Percentiles rank a stretch among this genome's conserved stretches.
phyloP scores from a whole-genome alignment of 306 rosid genomes.

The Quercus agrifolia region DNA sequence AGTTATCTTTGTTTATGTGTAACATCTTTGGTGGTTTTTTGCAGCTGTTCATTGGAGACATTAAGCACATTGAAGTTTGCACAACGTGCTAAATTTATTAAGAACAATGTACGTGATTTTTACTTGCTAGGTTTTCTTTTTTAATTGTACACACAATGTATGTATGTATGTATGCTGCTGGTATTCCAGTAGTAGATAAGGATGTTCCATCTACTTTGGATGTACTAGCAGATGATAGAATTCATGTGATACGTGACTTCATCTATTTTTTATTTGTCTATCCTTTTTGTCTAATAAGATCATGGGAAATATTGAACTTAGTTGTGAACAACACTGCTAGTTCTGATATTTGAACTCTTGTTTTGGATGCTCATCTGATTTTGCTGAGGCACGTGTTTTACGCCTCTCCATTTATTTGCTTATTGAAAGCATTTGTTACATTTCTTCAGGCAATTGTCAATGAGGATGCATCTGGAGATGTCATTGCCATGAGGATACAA shows the following conservation, averaged over 20 bases:
- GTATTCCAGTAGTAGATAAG: not conserved
- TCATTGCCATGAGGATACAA: slow-evolving; percentile 90
- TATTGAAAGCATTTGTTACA: slow-evolving; percentile 1
- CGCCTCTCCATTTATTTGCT: not conserved
- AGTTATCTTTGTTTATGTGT: not conserved
- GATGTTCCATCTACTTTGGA: not conserved
- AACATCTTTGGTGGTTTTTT: slow-evolving; percentile 24
- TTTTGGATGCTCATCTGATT: not conserved
- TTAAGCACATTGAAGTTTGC: slow-evolving; percentile 97
- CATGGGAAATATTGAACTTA: not conserved
- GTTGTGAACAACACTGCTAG: not conserved
- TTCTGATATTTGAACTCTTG: not conserved
- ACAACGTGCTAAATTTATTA: slow-evolving; percentile 92
- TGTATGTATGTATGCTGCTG: not conserved
- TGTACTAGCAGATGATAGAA: not conserved
- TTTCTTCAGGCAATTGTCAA: slow-evolving; percentile 83
- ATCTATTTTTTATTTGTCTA: not conserved
- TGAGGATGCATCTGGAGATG: slow-evolving; percentile 96
- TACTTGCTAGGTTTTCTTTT: not conserved
- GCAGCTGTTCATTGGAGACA: slow-evolving; percentile 97
- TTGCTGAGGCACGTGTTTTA: not conserved
- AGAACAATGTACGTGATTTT: slow-evolving; percentile 72
- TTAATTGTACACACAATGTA: not conserved
- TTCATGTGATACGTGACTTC: not conserved
- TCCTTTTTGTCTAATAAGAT: not conserved